Evolutionary conservation across 2,329 filamentous ascomycete species (phyloP).

Genomic region (Dendrostoma leiphaemia): DNA sequence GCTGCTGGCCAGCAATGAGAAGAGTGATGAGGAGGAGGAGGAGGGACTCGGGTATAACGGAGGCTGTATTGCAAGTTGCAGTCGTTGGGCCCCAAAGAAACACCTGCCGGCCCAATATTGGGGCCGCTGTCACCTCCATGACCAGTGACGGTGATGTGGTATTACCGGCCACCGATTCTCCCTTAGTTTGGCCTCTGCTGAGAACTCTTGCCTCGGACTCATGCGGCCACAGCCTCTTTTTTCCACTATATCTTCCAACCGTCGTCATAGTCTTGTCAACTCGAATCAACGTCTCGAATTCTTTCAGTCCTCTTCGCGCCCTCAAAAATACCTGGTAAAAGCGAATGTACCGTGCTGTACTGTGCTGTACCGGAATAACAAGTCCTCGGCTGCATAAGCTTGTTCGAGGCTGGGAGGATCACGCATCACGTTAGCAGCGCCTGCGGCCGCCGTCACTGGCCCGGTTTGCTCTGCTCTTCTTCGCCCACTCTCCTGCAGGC

Average conservation of each 20-base stretch:
- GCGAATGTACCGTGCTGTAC: no score
- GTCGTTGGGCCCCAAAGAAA: constrained; percentile 3
- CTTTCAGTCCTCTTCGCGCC: neutral
- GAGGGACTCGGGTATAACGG: neutral
- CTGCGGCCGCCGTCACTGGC: constrained; percentile 4
- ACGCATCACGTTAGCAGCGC: constrained; percentile 12
- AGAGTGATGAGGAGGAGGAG: no score
- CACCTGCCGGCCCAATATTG: neutral
- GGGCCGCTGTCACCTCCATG: neutral
- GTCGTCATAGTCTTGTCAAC: no score
- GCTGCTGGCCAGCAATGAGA: no score
- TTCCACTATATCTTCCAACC: no score
- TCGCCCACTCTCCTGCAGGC: neutral
- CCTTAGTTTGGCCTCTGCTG: neutral
- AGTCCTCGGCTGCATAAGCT: constrained; percentile 1
- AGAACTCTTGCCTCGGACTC: no score
- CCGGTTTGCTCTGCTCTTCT: neutral
- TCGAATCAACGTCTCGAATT: no score
- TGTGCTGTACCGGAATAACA: no score
- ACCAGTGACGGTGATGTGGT: neutral
- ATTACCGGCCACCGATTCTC: neutral
- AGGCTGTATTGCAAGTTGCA: no score
- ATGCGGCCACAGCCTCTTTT: no score
- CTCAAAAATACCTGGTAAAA: no score
- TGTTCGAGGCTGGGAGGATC: neutral